These are phyloP conservation scores for Aspergillus spinulosporus DNA, from an alignment of 2,329 filamentous ascomycete genomes.

Conservation along the genomic window DNA sequence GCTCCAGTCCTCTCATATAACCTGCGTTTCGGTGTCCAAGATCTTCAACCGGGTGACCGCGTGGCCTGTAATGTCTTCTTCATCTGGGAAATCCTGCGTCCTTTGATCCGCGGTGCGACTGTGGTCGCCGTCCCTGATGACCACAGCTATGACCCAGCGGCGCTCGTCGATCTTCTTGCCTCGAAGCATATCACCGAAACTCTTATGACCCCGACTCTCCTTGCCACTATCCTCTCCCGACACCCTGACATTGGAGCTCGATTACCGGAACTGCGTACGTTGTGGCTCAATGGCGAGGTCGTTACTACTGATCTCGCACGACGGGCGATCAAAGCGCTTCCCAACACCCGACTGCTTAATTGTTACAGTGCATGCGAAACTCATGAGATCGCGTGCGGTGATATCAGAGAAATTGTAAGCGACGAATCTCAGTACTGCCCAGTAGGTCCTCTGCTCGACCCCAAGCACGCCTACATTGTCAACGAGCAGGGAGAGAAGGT, in stretches of 20 bases:
- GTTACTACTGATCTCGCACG: slow-evolving; percentile 75
- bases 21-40: slow-evolving; percentile 68
- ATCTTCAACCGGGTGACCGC: slow-evolving; percentile 69
- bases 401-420: slow-evolving; percentile 67
- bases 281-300: slow-evolving; percentile 83
- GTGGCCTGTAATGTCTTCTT: slow-evolving; percentile 90
- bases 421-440: slow-evolving; percentile 68
- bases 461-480: slow-evolving; percentile 69
- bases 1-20: slow-evolving; percentile 74
- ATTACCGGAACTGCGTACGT: slow-evolving; percentile 65
- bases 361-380: slow-evolving; percentile 83
- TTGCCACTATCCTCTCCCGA: slow-evolving; percentile 71
- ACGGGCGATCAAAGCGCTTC: slow-evolving; percentile 66
- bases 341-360: slow-evolving; percentile 69
- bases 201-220: slow-evolving; percentile 77
- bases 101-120: slow-evolving; percentile 72
- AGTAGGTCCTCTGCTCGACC: slow-evolving; percentile 69
- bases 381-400: slow-evolving; percentile 75
- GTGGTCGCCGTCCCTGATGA: slow-evolving; percentile 74
- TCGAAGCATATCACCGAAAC: slow-evolving; percentile 72
- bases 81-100: slow-evolving; percentile 79
- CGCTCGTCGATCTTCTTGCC: slow-evolving; percentile 69
- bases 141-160: slow-evolving; percentile 72
- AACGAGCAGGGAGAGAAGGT: slow-evolving; percentile 68
- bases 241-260: slow-evolving; percentile 65